Evolutionary conservation across 768 basidiomycete genomes (phyloP).

Genomic region (Boletus tylopilopsis): DNA sequence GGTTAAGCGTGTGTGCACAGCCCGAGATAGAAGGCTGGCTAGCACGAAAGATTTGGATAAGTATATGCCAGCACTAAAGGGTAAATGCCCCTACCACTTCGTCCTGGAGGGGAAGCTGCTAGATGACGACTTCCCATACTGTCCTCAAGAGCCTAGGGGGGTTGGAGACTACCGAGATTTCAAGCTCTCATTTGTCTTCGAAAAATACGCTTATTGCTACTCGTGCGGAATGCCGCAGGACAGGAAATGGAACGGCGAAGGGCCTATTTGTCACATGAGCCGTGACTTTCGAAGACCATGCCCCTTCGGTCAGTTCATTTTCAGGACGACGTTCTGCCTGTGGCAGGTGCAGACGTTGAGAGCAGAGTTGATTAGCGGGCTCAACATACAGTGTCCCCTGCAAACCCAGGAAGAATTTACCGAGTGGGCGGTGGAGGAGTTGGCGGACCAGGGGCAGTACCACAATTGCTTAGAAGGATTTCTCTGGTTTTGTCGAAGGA

Average conservation of each 20-base stretch:
- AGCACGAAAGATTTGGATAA: too few species aligned
- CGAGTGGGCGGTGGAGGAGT: background rate
- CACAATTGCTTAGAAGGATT: background rate
- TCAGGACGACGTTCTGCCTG: background rate
- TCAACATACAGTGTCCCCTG: background rate
- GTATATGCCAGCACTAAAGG: background rate
- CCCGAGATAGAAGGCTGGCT: too few species aligned
- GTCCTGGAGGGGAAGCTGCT: background rate
- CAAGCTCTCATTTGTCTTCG: too few species aligned
- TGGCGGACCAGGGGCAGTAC: background rate
- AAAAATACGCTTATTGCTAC: too few species aligned
- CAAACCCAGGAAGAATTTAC: background rate
- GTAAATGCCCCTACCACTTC: constrained; percentile 1
- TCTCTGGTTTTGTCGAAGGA: background rate
- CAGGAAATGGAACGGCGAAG: too few species aligned
- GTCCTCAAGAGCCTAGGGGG: too few species aligned
- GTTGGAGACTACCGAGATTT: too few species aligned
- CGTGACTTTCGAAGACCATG: background rate
- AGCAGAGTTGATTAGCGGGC: background rate
- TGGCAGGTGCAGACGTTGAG: background rate
- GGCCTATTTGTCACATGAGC: too few species aligned
- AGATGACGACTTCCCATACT: background rate
- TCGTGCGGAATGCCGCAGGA: too few species aligned
- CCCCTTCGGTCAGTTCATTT: background rate
- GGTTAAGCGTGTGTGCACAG: too few species aligned